phyloP scores from a whole-genome alignment of 176 grass and related monocot genomes.

The Carex pumila region DNA sequence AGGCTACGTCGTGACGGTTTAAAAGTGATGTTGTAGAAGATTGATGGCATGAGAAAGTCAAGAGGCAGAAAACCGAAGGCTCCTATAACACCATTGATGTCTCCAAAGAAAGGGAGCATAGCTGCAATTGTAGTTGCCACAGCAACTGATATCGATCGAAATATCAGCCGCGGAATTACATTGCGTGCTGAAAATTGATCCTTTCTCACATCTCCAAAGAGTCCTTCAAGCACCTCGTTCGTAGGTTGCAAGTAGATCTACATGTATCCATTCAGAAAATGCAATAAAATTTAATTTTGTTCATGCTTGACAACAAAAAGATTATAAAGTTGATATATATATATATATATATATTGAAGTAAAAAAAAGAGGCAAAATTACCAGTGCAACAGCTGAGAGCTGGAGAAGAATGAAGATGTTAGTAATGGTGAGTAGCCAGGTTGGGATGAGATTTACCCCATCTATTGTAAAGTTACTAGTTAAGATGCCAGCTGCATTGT shows the following conservation, averaged over 20 bases:
- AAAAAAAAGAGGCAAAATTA: constrained; percentile 8
- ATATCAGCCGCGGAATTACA: constrained; percentile 44
- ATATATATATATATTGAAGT: background rate
- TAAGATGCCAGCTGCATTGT: constrained; percentile 43
- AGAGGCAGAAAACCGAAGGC: constrained; percentile 91
- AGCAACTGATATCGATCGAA: constrained; percentile 43
- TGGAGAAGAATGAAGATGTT: constrained; percentile 75
- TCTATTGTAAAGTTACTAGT: constrained; percentile 63
- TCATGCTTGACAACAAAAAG: background rate
- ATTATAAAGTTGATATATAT: background rate
- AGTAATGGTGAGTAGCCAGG: constrained; percentile 51
- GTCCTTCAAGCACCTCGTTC: constrained; percentile 74
- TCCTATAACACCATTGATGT: constrained; percentile 78
- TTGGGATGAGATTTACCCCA: constrained; percentile 47
- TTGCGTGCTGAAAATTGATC: constrained; percentile 60
- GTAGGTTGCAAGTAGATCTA: constrained; percentile 84
- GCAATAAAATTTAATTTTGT: background rate
- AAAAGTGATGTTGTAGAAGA: constrained; percentile 88
- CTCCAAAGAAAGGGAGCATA: constrained; percentile 95
- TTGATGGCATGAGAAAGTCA: constrained; percentile 65
- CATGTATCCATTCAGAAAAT: constrained; percentile 1
- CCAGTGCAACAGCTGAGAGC: constrained; percentile 63
- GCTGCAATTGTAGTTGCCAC: constrained; percentile 60
- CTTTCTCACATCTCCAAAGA: constrained; percentile 48
- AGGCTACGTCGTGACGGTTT: constrained; percentile 52